Percentiles rank a stretch among this genome's conserved stretches.
Conservation (phyloP, 345 rosid genomes). For the Anacardium occidentale region DNA sequence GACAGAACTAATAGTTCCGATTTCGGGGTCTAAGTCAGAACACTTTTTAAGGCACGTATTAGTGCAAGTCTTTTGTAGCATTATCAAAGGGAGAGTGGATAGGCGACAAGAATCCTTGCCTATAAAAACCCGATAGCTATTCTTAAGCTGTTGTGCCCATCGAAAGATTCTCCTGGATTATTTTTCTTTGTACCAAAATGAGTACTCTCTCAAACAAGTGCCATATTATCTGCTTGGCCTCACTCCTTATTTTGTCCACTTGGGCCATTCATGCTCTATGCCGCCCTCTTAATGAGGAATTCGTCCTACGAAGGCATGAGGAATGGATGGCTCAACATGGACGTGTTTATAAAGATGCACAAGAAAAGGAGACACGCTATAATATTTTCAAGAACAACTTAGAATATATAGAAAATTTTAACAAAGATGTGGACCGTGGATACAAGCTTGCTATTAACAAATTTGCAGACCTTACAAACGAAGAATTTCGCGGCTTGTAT, state of each 20-base stretch:
- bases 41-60: conserved; percentile 14
- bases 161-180: not conserved
- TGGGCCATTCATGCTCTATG: conserved; percentile 18
- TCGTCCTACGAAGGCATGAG: conserved; percentile 31
- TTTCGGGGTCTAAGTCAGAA: conserved; percentile 10
- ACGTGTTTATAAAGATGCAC: conserved; percentile 28
- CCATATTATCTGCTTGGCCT: not conserved
- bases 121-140: conserved; percentile 21
- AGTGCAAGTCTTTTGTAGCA: conserved; percentile 2
- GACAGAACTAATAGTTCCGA: not conserved
- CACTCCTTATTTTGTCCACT: conserved; percentile 23
- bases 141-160: not conserved
- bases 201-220: conserved; percentile 16
- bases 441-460: conserved; percentile 52
- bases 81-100: not conserved
- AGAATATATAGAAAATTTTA: conserved; percentile 32
- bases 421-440: conserved; percentile 33
- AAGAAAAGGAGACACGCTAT: conserved; percentile 35
- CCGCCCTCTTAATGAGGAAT: conserved; percentile 25
- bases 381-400: conserved; percentile 41
- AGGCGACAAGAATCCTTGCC: conserved; percentile 4
- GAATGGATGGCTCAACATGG: conserved; percentile 40
- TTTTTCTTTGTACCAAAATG: not conserved
- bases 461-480: conserved; percentile 52
- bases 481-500: conserved; percentile 47